phyloP scores from a whole-genome alignment of 2,329 filamentous ascomycete species.

The Pochonia chlamydosporia region DNA sequence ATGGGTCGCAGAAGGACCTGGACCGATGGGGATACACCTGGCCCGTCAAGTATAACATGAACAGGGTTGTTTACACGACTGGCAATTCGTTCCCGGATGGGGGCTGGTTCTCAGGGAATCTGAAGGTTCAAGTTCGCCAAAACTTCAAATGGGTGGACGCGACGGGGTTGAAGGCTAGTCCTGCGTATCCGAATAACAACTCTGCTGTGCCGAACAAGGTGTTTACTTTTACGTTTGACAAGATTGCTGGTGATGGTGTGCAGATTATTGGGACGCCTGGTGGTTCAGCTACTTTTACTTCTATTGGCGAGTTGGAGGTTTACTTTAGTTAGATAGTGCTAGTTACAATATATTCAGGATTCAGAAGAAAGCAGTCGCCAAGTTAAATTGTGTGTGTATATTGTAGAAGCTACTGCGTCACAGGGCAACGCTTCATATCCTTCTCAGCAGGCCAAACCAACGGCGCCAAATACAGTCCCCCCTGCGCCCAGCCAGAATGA shows the following conservation, averaged over 20 bases:
- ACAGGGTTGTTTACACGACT: slow-evolving; percentile 2
- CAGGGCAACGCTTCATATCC: not conserved
- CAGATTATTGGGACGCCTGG: slow-evolving; percentile 7
- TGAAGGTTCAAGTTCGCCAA: slow-evolving; percentile 1
- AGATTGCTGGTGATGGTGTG: slow-evolving; percentile 2
- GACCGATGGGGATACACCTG: slow-evolving; percentile 8
- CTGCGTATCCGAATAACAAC: not conserved
- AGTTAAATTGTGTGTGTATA: too few relatives aligned
- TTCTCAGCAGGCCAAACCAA: not conserved
- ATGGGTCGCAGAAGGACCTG: slow-evolving; percentile 5
- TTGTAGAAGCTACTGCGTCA: not conserved
- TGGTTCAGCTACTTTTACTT: slow-evolving; percentile 3
- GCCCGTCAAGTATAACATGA: slow-evolving; percentile 1
- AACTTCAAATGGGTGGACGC: slow-evolving; percentile 1
- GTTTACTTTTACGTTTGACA: slow-evolving; percentile 2
- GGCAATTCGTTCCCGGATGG: slow-evolving; percentile 6
- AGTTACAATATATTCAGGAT: not conserved
- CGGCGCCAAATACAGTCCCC: not conserved
- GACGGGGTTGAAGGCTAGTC: not conserved
- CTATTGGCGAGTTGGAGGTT: slow-evolving; percentile 4
- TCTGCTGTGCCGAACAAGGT: not conserved
- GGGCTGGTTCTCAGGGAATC: slow-evolving; percentile 3
- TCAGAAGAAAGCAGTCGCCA: too few relatives aligned
- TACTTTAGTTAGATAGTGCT: slow-evolving; percentile 1
- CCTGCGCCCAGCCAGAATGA: not conserved